Evolutionary conservation across 169 alveolate species (phyloP), one percentile per base, ranked within the genome.

Genomic region (Plasmodium gonderi): DNA sequence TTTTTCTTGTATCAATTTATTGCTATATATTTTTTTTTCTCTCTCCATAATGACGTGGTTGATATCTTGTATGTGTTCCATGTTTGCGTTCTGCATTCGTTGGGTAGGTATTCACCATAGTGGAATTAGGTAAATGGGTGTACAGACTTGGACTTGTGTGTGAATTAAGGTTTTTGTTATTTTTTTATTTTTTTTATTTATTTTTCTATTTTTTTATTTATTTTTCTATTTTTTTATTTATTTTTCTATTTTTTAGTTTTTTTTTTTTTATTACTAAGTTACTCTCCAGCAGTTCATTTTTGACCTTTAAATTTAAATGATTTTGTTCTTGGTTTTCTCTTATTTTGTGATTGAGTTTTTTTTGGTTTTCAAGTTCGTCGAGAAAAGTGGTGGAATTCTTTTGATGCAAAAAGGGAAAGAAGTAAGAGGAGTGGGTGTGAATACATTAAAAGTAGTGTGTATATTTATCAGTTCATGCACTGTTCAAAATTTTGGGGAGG

Each of bases 351-450:
- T 68, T 81, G 4, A 81, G 80, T 20, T 36, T 44, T 26, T 81
- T 81, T n/a, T 67, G 47, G 33, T 33, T 31, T 67, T 81, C 72
- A 40, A 81, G 72, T 20, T 68, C 91, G 44, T 81, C 82, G 40
- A 68, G 54, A 54, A 81, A 81, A 29, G 74, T 40, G 9, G 77
- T 67, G 72, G 91, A 81, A 68, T 81, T 81, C 91, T 81, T 79
- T 49, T 7, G 26, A 60, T 14, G 65, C 11, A 49, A 49, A 49
- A 36, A 36, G 72, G 2, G 72, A 23, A 60, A 23, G n/a, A 8
- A 60, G 26, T 60, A 60, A 60, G 26, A 60, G 33, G 72, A 36
- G 72, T 60, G 33, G 1, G 17, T 54, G 68, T 14, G 68, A 8
- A 7, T 60, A 5, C 72, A 8, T 60, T 20, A 33, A 36, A 80